phyloP scores from a whole-genome alignment of 176 grass and related monocot species.

The Echinochloa phyllopogon region DNA sequence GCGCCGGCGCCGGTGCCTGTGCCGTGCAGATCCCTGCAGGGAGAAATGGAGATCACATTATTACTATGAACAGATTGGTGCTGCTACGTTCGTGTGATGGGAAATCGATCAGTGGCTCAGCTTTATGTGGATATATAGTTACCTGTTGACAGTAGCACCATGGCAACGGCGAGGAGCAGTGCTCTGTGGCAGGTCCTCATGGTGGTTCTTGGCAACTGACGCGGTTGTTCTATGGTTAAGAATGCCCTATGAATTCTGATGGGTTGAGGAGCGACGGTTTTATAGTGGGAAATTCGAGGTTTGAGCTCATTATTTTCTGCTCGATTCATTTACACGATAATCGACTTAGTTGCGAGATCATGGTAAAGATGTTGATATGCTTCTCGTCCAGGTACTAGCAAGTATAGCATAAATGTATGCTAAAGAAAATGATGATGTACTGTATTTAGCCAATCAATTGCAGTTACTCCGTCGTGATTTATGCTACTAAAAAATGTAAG shows the following conservation, averaged over 20 bases:
- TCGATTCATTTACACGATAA: too few species aligned
- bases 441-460: not conserved
- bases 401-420: not conserved
- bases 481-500: too few species aligned
- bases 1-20: too few species aligned
- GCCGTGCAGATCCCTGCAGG: not conserved
- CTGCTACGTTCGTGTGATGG: not conserved
- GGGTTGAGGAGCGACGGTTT: not conserved
- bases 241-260: not conserved
- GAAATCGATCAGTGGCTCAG: not conserved
- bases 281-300: not conserved
- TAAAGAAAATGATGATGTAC: not conserved
- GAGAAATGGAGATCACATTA: not conserved
- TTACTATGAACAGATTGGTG: not conserved
- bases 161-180: not conserved
- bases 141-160: not conserved
- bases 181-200: constrained; percentile 7
- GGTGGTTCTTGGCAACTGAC: not conserved
- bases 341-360: not conserved
- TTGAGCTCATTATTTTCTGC: not conserved
- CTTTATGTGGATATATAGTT: not conserved
- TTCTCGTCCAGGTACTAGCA: not conserved
- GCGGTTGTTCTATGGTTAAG: too few species aligned
- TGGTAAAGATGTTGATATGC: not conserved
- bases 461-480: not conserved